Base-by-base conservation (phyloP, 257 asterid genomes). In the Cruciata laevipes region DNA sequence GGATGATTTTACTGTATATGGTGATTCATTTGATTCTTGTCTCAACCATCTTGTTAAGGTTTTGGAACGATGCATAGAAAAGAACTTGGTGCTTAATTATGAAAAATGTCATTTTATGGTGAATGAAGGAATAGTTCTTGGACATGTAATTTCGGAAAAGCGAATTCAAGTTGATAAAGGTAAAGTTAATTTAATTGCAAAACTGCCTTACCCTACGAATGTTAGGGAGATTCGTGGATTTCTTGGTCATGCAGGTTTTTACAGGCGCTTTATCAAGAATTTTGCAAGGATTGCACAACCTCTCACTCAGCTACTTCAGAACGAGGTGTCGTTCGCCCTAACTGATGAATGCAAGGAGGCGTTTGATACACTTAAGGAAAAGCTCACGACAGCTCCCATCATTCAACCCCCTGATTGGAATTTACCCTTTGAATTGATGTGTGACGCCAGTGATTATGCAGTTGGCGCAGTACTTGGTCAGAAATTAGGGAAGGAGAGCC, bases 91-190 rank as follows among this genome's bases (percentile, higher is more conserved):
- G 1, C 11, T 66, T 0, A 66, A 44, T 30, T 66, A n/a, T 2
- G 59, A 44, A 11, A 66, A 44, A 1, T 66, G 37, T 24, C 60
- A 66, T 21, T 66, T 66, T 11, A 44, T 66, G 59, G 69, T 44
- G 0, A 21, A 3, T 1, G 16, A 68, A 3, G 64, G 65, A 1
- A 68, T 55, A 14, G n/a, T n/a, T n/a, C n/a, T 67, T 8, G 71
- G 71, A 0, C 71, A 67, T 3, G 30, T 11, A 2, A 6, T 53
- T 7, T 14, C 7, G 5, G 6, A 3, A 16, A 18, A 56, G 24
- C 42, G 21, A 0, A 20, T 33, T 3, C n/a, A 16, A 7, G 38
- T 33, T 33, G 38, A 33, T 7, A 33, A 33, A 33, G 38, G 0
- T 4, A 33, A 33, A 7, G 8, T 33, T 4, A 6, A 33, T 7